Evolutionary conservation across 2,329 filamentous ascomycete genomes (phyloP).

Genomic region (Aspergillus sojae): DNA sequence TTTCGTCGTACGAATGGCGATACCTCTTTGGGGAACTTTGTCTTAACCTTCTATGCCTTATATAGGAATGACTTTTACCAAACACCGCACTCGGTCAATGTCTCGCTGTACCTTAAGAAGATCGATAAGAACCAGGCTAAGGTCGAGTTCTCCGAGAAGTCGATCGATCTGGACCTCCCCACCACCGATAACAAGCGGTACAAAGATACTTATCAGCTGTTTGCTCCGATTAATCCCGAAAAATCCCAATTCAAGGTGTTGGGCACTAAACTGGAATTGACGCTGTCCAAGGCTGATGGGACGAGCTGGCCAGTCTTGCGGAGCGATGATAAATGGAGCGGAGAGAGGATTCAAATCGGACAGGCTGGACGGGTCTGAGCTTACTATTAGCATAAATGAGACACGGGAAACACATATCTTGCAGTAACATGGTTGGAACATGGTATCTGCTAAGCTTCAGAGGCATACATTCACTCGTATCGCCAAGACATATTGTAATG

Average conservation of each 20-base stretch:
- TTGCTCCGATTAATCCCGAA: conserved; percentile 72
- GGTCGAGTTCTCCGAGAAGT: conserved; percentile 66
- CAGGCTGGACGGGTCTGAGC: conserved; percentile 65
- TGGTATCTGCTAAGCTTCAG: neutral
- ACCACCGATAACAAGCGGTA: conserved; percentile 87
- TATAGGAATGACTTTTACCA: conserved; percentile 89
- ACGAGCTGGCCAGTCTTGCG: conserved; percentile 83
- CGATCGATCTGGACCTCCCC: conserved; percentile 76
- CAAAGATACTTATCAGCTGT: conserved; percentile 72
- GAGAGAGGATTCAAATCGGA: conserved; percentile 88
- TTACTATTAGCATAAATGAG: conserved; percentile 3
- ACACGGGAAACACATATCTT: conserved; percentile 4
- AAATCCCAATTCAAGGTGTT: conserved; percentile 79
- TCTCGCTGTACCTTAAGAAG: conserved; percentile 94
- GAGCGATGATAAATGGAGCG: conserved; percentile 71
- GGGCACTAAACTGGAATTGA: conserved; percentile 86
- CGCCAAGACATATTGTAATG: neutral
- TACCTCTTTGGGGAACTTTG: neutral
- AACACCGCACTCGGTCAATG: conserved; percentile 80
- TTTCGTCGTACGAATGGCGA: neutral
- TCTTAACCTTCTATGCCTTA: neutral
- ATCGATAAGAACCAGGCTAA: conserved; percentile 80
- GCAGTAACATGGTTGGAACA: neutral
- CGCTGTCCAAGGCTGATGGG: conserved; percentile 71
- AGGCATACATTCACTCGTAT: neutral